Evolutionary conservation across 163 green algal genomes (phyloP).

Genomic region (Scenedesmus sp.): DNA sequence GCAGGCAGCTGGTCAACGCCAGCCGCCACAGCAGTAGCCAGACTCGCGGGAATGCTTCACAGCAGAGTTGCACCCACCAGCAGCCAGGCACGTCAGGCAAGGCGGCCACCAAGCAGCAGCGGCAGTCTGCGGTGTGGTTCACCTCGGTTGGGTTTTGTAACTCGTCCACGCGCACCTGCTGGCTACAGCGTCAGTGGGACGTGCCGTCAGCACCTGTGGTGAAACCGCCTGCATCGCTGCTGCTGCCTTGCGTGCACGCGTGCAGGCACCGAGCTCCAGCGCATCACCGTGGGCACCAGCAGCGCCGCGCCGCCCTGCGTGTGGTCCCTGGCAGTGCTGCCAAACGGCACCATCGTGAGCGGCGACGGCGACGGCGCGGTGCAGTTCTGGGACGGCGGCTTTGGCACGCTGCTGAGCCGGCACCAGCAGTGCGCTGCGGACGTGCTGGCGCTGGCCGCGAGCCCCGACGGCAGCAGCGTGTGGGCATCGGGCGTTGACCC

Average conservation of each 20-base stretch:
- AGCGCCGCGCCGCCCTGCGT: constrained; percentile 76
- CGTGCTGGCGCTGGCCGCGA: constrained; percentile 86
- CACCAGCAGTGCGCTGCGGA: constrained; percentile 87
- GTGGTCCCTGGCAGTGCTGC: constrained; percentile 89
- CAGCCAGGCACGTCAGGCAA: too few relatives aligned
- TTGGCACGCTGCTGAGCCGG: constrained; percentile 85
- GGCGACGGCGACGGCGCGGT: constrained; percentile 88
- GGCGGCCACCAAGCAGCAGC: too few relatives aligned
- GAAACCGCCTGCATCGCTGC: not conserved
- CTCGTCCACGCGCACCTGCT: too few relatives aligned
- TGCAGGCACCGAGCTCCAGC: constrained; percentile 80
- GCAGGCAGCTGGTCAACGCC: not conserved
- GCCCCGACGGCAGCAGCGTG: constrained; percentile 76
- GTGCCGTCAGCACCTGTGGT: too few relatives aligned
- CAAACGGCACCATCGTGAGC: constrained; percentile 90
- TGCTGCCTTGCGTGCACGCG: not conserved
- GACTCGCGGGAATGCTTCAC: too few relatives aligned
- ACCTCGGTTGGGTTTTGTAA: too few relatives aligned
- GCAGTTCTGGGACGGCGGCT: constrained; percentile 90
- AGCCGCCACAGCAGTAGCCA: not conserved
- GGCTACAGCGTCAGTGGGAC: too few relatives aligned
- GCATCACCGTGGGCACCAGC: constrained; percentile 81
- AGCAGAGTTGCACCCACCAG: too few relatives aligned
- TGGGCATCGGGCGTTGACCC: constrained; percentile 93
- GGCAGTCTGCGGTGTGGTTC: too few relatives aligned